These are phyloP conservation scores for Starmerella bombi DNA, from an alignment of 805 yeast genomes.

Conservation along the genomic window DNA sequence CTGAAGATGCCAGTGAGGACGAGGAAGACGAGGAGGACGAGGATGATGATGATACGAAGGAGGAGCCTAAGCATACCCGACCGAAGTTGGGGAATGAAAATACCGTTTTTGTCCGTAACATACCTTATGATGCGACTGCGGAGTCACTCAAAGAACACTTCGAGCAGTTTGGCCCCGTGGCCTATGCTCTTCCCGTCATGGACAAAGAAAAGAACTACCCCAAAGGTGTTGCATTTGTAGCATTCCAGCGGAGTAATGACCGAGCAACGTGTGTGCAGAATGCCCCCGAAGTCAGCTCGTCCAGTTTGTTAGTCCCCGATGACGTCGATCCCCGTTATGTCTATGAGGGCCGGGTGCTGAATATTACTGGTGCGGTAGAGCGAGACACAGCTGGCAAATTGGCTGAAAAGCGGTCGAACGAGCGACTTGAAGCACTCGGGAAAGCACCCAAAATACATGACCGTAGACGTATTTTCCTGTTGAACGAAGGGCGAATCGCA, in stretches of 20 bases:
- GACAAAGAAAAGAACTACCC: conserved; percentile 79
- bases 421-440: conserved; percentile 65
- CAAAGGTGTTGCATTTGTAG: conserved; percentile 90
- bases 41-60: conserved; percentile 27
- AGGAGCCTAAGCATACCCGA: conserved; percentile 22
- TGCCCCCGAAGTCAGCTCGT: conserved; percentile 62
- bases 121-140: conserved; percentile 85
- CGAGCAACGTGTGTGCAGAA: conserved; percentile 54
- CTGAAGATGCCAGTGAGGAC: conserved; percentile 25
- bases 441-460: conserved; percentile 70
- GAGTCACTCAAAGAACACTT: conserved; percentile 72
- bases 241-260: conserved; percentile 51
- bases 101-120: conserved; percentile 77
- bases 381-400: conserved; percentile 66
- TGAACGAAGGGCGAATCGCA: conserved; percentile 89
- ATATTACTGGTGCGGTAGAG: conserved; percentile 74
- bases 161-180: conserved; percentile 67
- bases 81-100: conserved; percentile 25
- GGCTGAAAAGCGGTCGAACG: conserved; percentile 57
- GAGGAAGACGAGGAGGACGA: conserved; percentile 31
- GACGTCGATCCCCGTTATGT: conserved; percentile 80
- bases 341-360: conserved; percentile 80
- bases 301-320: conserved; percentile 71
- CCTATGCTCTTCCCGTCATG: conserved; percentile 84
- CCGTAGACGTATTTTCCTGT: conserved; percentile 66